phyloP scores from a whole-genome alignment of 2,329 filamentous ascomycete species.

The Beauveria sp. region DNA sequence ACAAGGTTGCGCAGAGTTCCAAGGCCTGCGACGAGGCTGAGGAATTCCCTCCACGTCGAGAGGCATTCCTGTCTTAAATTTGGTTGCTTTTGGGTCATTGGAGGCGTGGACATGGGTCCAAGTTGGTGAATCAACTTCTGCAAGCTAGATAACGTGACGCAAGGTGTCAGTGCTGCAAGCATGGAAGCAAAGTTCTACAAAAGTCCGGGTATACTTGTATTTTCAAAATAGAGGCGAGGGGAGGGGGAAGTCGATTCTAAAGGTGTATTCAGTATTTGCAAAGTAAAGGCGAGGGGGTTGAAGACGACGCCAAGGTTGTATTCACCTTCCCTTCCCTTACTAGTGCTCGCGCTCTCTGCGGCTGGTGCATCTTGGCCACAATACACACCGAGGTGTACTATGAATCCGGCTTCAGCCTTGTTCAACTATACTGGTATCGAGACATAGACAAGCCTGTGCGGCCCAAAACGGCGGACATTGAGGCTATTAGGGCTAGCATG shows the following conservation, averaged over 20 bases:
- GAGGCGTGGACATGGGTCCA: neutral
- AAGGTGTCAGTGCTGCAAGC: neutral
- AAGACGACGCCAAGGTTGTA: too few relatives aligned
- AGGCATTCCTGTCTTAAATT: neutral
- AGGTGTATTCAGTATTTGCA: neutral
- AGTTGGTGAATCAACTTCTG: neutral
- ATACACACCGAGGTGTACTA: neutral
- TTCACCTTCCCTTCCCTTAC: neutral
- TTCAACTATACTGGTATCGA: too few relatives aligned
- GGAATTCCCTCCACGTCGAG: too few relatives aligned
- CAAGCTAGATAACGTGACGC: neutral
- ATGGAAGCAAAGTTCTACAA: neutral
- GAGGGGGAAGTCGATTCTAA: neutral
- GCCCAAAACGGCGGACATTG: too few relatives aligned
- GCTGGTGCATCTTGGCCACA: neutral
- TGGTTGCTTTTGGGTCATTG: neutral
- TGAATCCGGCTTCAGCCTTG: too few relatives aligned
- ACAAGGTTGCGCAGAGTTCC: too few relatives aligned
- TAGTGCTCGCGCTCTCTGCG: neutral
- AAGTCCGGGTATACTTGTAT: neutral
- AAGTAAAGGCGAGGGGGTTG: too few relatives aligned
- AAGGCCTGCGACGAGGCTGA: too few relatives aligned
- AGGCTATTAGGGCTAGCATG: too few relatives aligned
- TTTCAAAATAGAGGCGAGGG: neutral
- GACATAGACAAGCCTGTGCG: too few relatives aligned